Evolutionary conservation across 345 rosid species (phyloP), one percentile per base, ranked within the genome.

Genomic region (Aethionema arabicum): DNA sequence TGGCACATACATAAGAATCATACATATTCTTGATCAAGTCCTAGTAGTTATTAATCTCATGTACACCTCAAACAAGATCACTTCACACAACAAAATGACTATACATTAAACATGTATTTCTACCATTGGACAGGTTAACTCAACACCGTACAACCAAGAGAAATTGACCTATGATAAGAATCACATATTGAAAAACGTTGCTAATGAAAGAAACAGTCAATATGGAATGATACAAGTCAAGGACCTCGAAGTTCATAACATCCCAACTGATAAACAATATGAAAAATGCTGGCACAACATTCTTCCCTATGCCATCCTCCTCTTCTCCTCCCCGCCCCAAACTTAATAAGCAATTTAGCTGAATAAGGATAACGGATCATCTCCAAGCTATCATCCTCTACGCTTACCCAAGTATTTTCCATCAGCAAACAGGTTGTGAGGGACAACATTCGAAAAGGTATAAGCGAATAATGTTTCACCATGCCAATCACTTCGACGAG

Each of bases 211-310:
- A 62, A 53, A 61, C 58, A 55, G 50, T 33, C 47, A 56, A 63
- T 14, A 39, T 32, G 31, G 53, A 31, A n/a, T 54, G 7, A 7
- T 40, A 53, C 15, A 61, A 56, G 47, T 33, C 21, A 48, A 70
- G 29, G 47, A 21, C 40, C 59, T 56, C 58, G 40, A 32, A 27
- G 6, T 49, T 33, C 35, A 55, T 11, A 33, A 55, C 44, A 63
- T 59, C 64, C 62, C 56, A 63, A 33, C 56, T 29, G 35, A 63
- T 54, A 45, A 44, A 61, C 5, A 61, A 52, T 11, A 11, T 61
- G 44, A 35, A 40, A 53, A 40, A 56, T 11, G 46, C 46, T 62
- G 38, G 27, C 27, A 21, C 27, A 21, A 48, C 50, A 32, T 38
- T 40, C 12, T 40, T 32, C 63, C 32, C n/a, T 32, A 40, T 52